A percentile compares a stretch with the other conserved stretches of the same genome.
Conservation (phyloP, 2,329 filamentous ascomycete genomes). For the Paraphoma sp. region DNA sequence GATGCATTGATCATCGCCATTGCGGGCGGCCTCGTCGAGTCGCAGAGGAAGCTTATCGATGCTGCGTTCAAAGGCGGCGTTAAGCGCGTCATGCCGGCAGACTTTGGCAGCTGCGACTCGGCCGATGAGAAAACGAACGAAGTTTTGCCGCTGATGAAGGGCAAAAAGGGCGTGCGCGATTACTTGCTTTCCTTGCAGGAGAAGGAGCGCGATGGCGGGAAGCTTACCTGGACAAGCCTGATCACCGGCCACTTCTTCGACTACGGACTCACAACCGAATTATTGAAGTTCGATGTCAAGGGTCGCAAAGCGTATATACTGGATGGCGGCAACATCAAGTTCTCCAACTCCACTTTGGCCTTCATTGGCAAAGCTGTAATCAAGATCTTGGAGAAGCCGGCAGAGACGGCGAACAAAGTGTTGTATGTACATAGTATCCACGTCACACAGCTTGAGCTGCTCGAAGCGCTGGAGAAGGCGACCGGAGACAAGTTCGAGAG, state of each 20-base stretch:
- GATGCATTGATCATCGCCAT: constrained; percentile 59
- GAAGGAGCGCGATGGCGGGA: constrained; percentile 44
- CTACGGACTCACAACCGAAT: constrained; percentile 57
- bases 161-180: constrained; percentile 54
- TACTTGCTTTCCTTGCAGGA: constrained; percentile 58
- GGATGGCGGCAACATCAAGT: constrained; percentile 64
- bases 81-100: constrained; percentile 66
- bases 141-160: constrained; percentile 60
- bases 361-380: constrained; percentile 63
- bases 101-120: constrained; percentile 60
- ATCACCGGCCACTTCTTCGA: constrained; percentile 69
- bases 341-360: constrained; percentile 59
- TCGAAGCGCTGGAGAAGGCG: constrained; percentile 61
- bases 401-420: constrained; percentile 63
- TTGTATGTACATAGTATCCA: constrained; percentile 65
- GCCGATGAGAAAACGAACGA: constrained; percentile 49
- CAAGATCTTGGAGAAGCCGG: constrained; percentile 53
- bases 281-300: constrained; percentile 62
- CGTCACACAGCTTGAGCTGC: constrained; percentile 65
- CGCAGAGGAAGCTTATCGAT: constrained; percentile 62
- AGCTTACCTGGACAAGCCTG: constrained; percentile 67
- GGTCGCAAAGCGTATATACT: constrained; percentile 61
- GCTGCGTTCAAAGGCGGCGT: constrained; percentile 66
- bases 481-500: constrained; percentile 61
- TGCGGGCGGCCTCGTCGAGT: constrained; percentile 52